A percentile compares a stretch with the other conserved stretches of the same genome.
These are phyloP conservation scores for Theileria luwenshuni DNA, from an alignment of 169 alveolate species.

Conservation along the genomic window DNA sequence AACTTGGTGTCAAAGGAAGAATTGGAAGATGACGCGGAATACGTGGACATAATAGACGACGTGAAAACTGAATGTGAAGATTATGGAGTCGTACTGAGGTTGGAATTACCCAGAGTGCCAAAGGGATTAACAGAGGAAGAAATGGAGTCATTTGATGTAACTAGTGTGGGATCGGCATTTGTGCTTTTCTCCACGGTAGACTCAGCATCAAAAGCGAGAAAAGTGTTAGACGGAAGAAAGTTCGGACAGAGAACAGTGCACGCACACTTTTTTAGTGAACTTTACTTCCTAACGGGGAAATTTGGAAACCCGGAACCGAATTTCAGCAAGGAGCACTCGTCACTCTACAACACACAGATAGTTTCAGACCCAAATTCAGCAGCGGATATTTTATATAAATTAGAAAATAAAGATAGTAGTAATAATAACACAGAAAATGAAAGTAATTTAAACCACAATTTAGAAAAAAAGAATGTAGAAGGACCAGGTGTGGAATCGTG, in stretches of 20 bases:
- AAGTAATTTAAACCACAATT: too few species aligned
- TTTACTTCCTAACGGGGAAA: slow-evolving; percentile 46
- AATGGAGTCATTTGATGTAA: slow-evolving; percentile 53
- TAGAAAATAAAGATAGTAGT: background rate
- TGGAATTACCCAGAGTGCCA: slow-evolving; percentile 84
- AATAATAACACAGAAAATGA: too few species aligned
- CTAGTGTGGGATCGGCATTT: slow-evolving; percentile 75
- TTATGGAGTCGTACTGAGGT: slow-evolving; percentile 80
- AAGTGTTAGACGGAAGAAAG: slow-evolving; percentile 78
- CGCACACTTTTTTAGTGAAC: slow-evolving; percentile 78
- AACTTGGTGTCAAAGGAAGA: slow-evolving; percentile 80
- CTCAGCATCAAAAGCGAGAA: slow-evolving; percentile 77
- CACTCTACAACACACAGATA: slow-evolving; percentile 50
- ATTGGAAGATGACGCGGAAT: slow-evolving; percentile 83
- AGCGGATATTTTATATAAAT: slow-evolving; percentile 50
- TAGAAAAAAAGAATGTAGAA: too few species aligned
- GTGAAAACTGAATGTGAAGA: slow-evolving; percentile 81
- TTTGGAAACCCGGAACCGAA: slow-evolving; percentile 76
- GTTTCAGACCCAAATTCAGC: slow-evolving; percentile 63
- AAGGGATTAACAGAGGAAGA: slow-evolving; percentile 62
- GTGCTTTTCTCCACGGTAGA: slow-evolving; percentile 74
- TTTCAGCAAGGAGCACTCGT: slow-evolving; percentile 67
- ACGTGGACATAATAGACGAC: slow-evolving; percentile 85
- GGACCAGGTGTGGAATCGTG: too few species aligned
- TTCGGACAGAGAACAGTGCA: slow-evolving; percentile 74